A percentile compares a stretch with the other conserved stretches of the same genome.
phyloP scores from a whole-genome alignment of 2,329 filamentous ascomycete species.

The Arthrobotrys megalospora region DNA sequence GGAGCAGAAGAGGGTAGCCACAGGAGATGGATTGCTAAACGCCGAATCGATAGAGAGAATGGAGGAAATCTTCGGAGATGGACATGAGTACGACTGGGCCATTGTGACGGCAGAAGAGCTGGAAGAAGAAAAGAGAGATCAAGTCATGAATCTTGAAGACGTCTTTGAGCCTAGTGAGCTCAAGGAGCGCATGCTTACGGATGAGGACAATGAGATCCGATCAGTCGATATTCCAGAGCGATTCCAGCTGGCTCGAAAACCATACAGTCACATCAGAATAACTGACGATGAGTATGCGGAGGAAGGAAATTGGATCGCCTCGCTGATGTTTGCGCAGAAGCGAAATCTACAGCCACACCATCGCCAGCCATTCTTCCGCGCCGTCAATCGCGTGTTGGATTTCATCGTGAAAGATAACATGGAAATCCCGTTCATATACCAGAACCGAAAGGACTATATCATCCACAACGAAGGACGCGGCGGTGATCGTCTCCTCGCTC shows the following conservation, averaged over 20 bases:
- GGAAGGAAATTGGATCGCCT: constrained; percentile 86
- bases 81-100: constrained; percentile 96
- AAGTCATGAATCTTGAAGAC: constrained; percentile 92
- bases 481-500: constrained; percentile 86
- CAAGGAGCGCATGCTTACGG: constrained; percentile 92
- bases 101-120: constrained; percentile 74
- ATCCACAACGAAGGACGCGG: constrained; percentile 80
- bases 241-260: constrained; percentile 90
- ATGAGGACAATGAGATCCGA: constrained; percentile 93
- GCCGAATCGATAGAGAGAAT: constrained; percentile 96
- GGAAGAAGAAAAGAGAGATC: constrained; percentile 82
- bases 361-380: constrained; percentile 85
- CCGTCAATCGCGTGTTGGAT: constrained; percentile 91
- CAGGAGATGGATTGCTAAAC: constrained; percentile 83
- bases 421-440: constrained; percentile 97
- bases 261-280: constrained; percentile 86
- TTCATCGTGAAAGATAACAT: constrained; percentile 96
- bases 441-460: constrained; percentile 97
- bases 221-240: constrained; percentile 91
- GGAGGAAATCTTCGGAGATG: constrained; percentile 94
- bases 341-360: constrained; percentile 76
- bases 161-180: constrained; percentile 98
- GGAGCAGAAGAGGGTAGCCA: constrained; percentile 70
- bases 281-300: constrained; percentile 89
- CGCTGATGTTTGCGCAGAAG: constrained; percentile 90